Percentiles rank a stretch among this genome's conserved stretches.
Conservation (phyloP, 345 rosid species). For the Isatis tinctoria region DNA sequence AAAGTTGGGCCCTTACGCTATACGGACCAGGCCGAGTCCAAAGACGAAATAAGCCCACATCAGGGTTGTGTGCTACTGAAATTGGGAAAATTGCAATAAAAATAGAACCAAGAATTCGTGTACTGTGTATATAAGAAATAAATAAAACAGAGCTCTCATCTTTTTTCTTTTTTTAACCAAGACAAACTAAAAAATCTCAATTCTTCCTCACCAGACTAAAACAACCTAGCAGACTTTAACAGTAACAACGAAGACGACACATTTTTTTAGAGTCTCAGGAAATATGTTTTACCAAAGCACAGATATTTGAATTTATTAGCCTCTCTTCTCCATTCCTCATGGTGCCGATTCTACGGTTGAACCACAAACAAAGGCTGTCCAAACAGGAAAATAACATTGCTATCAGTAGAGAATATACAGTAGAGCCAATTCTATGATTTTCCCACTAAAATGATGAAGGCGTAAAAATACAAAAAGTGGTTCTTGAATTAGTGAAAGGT, state of each 20-base stretch:
- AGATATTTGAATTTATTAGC: constrained; percentile 5
- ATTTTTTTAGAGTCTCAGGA: constrained; percentile 6
- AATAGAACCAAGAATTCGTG: constrained; percentile 11
- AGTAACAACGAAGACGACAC: not conserved
- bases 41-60: not conserved
- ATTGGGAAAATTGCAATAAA: not conserved
- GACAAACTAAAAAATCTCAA: constrained; percentile 6
- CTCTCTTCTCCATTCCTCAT: not conserved
- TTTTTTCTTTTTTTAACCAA: not conserved
- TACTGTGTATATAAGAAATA: not conserved
- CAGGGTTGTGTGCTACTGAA: not conserved
- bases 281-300: not conserved
- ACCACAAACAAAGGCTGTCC: constrained; percentile 74
- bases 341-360: constrained; percentile 47
- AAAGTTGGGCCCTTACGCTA: not conserved
- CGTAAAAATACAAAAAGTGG: not conserved
- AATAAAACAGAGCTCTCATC: not conserved
- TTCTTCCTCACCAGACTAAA: constrained; percentile 11
- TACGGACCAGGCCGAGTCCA: not conserved
- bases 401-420: no score
- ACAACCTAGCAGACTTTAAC: constrained; percentile 17
- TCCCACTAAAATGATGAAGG: not conserved
- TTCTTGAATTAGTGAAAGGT: not conserved
- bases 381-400: not conserved
- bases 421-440: no score